Base-by-base conservation (phyloP, 225 moss, liverwort and hornwort species). In the Physcomitrium patens region DNA sequence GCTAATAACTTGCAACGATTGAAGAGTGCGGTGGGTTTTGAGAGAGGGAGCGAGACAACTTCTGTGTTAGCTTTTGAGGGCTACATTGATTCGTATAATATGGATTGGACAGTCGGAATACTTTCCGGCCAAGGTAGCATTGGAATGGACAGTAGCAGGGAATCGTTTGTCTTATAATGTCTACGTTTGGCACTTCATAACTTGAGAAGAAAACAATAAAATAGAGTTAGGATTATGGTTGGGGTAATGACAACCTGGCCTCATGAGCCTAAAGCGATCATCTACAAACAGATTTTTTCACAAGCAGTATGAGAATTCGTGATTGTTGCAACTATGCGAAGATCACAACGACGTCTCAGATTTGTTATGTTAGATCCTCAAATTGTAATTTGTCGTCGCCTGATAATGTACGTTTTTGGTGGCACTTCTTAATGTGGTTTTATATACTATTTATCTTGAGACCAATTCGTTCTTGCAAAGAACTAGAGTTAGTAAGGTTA, bases 21-120 rank as follows among this genome's bases (percentile, higher is more conserved):
- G 58, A 68, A 27, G 45, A 62, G 17, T 64, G n/a, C 37, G 23
- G 46, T 31, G 37, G 55, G 49, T 64, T 70, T 63, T 64, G 68
- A n/a, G 70, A 74, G 74, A 48, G 65, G 31, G 60, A 68, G 14
- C 37, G 60, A 49, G n/a, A 43, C 63, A 51, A 74, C 10, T 16
- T 78, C 37, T 44, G 60, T 41, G n/a, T 28, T 65, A 65, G 19
- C 48, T 73, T 66, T 52, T 14, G 70, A 54, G 26, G 49, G 43
- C 54, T 67, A 67, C 47, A 61, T 71, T 67, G 62, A 71, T 14
- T 5, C 9, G 10, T 12, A 10, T 1, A 46, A 27, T 8, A 31
- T 18, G 27, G 43, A 69, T 18, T 37, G 31, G 18, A 37, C 1
- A 44, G 47, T 55, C n/a, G 2, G 61, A 46, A 52, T 74, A 10